Percentiles rank a stretch among this genome's conserved stretches.
Evolutionary conservation across 495 filamentous ascomycete genomes (phyloP).

Genomic region (Penicillium herquei): DNA sequence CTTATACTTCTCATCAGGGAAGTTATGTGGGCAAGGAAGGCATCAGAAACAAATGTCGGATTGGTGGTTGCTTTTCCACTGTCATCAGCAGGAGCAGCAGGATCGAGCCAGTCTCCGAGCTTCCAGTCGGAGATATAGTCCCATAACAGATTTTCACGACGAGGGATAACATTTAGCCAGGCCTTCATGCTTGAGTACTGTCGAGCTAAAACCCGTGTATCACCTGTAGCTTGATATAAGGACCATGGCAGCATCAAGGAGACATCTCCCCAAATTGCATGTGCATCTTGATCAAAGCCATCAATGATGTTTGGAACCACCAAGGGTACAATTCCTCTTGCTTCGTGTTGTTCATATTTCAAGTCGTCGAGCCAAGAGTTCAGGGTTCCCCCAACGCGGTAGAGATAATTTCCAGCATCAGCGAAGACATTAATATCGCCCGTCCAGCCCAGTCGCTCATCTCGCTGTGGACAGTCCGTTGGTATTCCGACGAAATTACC

Average conservation of each 20-base stretch:
- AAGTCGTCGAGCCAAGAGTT: constrained; percentile 47
- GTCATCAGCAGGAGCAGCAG: constrained; percentile 42
- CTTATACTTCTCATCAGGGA: constrained; percentile 26
- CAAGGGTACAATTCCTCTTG: constrained; percentile 24
- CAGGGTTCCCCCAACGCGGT: constrained; percentile 47
- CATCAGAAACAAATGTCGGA: constrained; percentile 51
- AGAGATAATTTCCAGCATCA: constrained; percentile 48
- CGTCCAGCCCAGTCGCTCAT: constrained; percentile 57
- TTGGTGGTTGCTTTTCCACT: constrained; percentile 38
- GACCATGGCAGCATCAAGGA: constrained; percentile 46
- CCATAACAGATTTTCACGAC: constrained; percentile 41
- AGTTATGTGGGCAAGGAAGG: constrained; percentile 52
- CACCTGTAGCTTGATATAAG: constrained; percentile 43
- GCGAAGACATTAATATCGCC: constrained; percentile 52
- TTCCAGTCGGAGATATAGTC: constrained; percentile 35
- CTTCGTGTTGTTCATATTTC: constrained; percentile 32
- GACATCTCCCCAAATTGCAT: constrained; percentile 51
- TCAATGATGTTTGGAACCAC: constrained; percentile 34
- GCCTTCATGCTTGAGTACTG: constrained; percentile 45
- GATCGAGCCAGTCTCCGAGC: constrained; percentile 57
- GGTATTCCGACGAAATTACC: constrained; percentile 55
- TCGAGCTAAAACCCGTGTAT: constrained; percentile 35
- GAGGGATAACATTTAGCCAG: constrained; percentile 48
- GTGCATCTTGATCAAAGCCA: constrained; percentile 17
- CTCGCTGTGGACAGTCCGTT: constrained; percentile 56